phyloP scores from a whole-genome alignment of 345 rosid species.

The Gossypium rotundifolium region DNA sequence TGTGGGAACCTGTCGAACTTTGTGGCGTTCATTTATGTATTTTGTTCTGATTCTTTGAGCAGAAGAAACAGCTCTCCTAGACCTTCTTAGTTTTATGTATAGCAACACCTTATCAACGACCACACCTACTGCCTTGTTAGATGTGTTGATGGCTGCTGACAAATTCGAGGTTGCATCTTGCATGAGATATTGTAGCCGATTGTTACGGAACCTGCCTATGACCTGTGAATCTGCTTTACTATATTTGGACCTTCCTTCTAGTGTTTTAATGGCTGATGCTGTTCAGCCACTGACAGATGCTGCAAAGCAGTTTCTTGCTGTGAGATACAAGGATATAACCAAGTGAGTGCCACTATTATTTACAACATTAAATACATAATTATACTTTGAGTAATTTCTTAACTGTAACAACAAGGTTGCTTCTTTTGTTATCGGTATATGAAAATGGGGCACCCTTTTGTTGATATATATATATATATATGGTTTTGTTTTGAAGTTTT shows the following conservation, averaged over 20 bases:
- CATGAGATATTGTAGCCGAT: conserved; percentile 68
- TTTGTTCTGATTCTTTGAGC: conserved; percentile 21
- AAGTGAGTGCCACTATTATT: conserved; percentile 34
- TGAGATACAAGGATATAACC: conserved; percentile 48
- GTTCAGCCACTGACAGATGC: conserved; percentile 71
- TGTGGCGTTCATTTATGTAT: not conserved
- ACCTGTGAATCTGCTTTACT: conserved; percentile 69
- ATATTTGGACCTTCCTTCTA: conserved; percentile 74
- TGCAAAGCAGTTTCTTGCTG: conserved; percentile 61
- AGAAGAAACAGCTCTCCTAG: conserved; percentile 82
- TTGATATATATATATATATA: not conserved
- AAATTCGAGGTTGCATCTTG: conserved; percentile 85
- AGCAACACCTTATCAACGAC: conserved; percentile 41
- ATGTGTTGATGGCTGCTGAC: conserved; percentile 72
- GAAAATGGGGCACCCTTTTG: not conserved
- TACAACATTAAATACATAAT: not conserved
- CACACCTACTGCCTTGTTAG: conserved; percentile 48
- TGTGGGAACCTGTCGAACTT: not conserved
- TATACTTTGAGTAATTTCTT: not conserved
- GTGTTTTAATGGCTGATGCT: conserved; percentile 55
- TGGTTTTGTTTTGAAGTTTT: not conserved
- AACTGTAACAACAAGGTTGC: not conserved
- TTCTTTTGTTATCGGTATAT: not conserved
- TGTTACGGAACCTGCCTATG: conserved; percentile 61
- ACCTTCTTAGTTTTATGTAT: conserved; percentile 75